Evolutionary conservation across 208 protist genomes (phyloP), one percentile per base, ranked within the genome.

Genomic region (Crithidia acanthocephali): DNA sequence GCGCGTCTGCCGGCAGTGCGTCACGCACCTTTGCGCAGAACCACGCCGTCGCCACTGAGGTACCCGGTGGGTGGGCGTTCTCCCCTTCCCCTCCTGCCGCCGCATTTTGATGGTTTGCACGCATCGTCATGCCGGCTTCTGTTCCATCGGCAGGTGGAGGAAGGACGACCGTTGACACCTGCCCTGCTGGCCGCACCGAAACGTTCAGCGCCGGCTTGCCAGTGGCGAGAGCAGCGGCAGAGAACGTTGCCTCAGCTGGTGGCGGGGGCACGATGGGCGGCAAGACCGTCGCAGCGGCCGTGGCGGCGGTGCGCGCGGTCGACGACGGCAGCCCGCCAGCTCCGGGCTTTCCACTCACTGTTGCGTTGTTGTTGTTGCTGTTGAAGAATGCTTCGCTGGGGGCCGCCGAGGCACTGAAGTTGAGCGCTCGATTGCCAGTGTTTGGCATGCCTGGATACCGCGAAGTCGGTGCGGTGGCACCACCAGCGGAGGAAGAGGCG

Each of bases 11-110:
- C 0, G 72, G 72, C 57, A 72, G 37, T 33, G 58, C 33, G 10
- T 77, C 64, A 2, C 33, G 64, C 57, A 77, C 72, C 50, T 77
- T 77, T 5, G 35, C 52, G 32, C 72, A 70, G 64, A 77, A 72
- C 72, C 72, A 77, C 37, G 40, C 40, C 0, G 62, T 42, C 18
- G 64, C 72, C 27, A 68, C 11, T 0, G 72, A 71, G 20, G 72
- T 71, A 18, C 30, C 44, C n/a, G 63, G 52, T 33, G 72, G 44
- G 35, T 40, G 8, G 35, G 5, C 35, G 35, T 11, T 11, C 40
- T 50, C 53, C 51, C 23, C 33, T 57, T 15, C 11, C 28, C 27
- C 45, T 15, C 23, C 25, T 44, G 18, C 15, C 2, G 25, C 20
- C 20, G 15, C 28, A 1, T 10, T n/a, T n/a, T n/a, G n/a, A n/a